A percentile compares a stretch with the other conserved stretches of the same genome.
Evolutionary conservation across 345 rosid genomes (phyloP).

Genomic region (Chamaenerion angustifolium): DNA sequence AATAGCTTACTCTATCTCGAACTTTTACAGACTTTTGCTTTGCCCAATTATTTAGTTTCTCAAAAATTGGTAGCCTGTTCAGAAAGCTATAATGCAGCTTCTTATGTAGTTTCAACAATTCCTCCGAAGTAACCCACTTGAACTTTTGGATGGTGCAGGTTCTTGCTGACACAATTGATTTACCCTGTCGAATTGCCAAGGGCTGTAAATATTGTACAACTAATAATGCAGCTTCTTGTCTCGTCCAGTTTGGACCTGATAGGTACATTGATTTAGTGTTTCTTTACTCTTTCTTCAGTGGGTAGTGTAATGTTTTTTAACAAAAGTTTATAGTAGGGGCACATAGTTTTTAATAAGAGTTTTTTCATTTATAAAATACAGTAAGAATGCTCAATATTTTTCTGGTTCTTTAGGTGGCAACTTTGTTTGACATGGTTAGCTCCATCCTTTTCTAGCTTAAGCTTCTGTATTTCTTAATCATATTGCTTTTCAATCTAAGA

Average conservation of each 20-base stretch:
- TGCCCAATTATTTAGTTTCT: too few species aligned
- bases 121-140: not conserved
- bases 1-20: too few species aligned
- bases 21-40: too few species aligned
- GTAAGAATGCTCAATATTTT: too few species aligned
- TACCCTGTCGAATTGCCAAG: conserved; percentile 97
- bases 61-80: not conserved
- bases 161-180: conserved; percentile 77
- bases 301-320: too few species aligned
- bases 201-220: conserved; percentile 90
- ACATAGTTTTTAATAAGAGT: too few species aligned
- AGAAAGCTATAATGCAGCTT: not conserved
- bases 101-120: not conserved
- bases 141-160: conserved; percentile 34
- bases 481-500: conserved; percentile 2
- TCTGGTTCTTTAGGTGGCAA: too few species aligned
- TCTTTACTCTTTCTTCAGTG: too few species aligned
- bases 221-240: conserved; percentile 90
- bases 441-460: not conserved
- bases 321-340: too few species aligned
- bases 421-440: not conserved
- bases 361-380: too few species aligned
- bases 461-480: not conserved
- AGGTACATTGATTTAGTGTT: conserved; percentile 23
- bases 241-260: conserved; percentile 88